phyloP scores from a whole-genome alignment of 2,329 filamentous ascomycete genomes.

The Ceratocystis destructans region DNA sequence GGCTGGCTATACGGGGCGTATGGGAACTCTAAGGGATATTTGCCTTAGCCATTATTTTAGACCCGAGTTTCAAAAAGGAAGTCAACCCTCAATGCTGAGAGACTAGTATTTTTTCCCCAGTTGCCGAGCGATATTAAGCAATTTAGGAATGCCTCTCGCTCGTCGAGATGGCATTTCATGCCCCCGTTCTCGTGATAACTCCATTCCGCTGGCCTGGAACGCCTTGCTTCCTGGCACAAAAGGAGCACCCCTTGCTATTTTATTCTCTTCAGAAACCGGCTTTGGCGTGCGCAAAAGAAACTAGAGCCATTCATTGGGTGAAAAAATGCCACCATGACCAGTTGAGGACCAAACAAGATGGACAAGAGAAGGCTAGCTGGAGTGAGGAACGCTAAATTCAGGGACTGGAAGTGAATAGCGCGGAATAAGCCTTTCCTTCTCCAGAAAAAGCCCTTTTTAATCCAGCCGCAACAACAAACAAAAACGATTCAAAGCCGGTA shows the following conservation, averaged over 20 bases:
- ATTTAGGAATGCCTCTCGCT: no score
- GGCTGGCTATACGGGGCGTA: not conserved
- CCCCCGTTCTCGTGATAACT: not conserved
- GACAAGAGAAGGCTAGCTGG: not conserved
- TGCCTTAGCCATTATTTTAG: not conserved
- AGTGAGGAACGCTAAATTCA: constrained; percentile 5
- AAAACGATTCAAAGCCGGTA: not conserved
- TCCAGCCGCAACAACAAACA: not conserved
- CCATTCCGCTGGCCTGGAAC: not conserved
- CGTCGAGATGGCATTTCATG: no score
- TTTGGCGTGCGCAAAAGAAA: not conserved
- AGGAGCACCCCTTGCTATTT: not conserved
- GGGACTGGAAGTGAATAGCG: not conserved
- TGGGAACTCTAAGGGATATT: not conserved
- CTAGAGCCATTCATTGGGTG: not conserved
- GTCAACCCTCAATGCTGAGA: not conserved
- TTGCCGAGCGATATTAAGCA: no score
- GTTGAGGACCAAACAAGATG: not conserved
- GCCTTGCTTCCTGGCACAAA: not conserved
- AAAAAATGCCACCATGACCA: not conserved
- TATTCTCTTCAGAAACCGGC: not conserved
- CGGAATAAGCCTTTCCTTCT: not conserved
- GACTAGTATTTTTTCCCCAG: not conserved
- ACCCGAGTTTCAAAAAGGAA: not conserved
- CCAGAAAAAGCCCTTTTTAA: not conserved